Percentiles rank a stretch among this genome's conserved stretches.
phyloP scores from a whole-genome alignment of 352 stramenopile species.

The Discostella stelligera region DNA sequence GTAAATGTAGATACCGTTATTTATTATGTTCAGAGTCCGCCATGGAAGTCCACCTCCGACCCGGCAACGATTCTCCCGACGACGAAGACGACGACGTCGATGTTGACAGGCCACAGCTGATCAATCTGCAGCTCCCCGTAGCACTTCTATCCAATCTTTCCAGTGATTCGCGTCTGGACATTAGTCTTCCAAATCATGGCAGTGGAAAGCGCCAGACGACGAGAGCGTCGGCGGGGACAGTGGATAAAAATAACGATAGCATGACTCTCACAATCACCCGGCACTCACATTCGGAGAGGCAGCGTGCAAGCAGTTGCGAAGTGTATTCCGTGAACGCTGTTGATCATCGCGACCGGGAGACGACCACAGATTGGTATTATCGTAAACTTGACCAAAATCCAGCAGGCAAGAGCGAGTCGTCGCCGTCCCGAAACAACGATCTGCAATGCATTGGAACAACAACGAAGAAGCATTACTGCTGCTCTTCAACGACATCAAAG shows the following conservation, averaged over 20 bases:
- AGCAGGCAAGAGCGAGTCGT: not conserved
- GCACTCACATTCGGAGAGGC: not conserved
- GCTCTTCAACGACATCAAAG: not conserved
- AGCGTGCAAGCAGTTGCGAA: not conserved
- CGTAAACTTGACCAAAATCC: not conserved
- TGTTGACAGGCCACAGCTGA: constrained; percentile 3
- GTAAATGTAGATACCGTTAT: too few relatives aligned
- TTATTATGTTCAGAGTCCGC: too few relatives aligned
- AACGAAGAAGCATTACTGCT: constrained; percentile 17
- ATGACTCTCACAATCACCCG: not conserved
- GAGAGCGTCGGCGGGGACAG: not conserved
- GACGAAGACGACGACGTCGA: not conserved
- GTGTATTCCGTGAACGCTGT: not conserved
- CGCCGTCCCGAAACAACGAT: constrained; percentile 7
- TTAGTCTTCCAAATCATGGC: constrained; percentile 2
- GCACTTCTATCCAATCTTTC: constrained; percentile 29
- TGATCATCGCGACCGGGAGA: not conserved
- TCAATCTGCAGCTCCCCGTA: constrained; percentile 22
- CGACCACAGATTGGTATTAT: constrained; percentile 42
- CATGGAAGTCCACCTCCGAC: constrained; percentile 8
- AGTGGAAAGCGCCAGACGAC: not conserved
- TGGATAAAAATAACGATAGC: not conserved
- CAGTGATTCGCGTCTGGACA: constrained; percentile 12
- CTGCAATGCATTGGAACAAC: constrained; percentile 33
- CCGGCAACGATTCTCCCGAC: not conserved